These are phyloP conservation scores for Rhizopogon vesiculosus DNA, from an alignment of 768 basidiomycete genomes.

Conservation along the genomic window DNA sequence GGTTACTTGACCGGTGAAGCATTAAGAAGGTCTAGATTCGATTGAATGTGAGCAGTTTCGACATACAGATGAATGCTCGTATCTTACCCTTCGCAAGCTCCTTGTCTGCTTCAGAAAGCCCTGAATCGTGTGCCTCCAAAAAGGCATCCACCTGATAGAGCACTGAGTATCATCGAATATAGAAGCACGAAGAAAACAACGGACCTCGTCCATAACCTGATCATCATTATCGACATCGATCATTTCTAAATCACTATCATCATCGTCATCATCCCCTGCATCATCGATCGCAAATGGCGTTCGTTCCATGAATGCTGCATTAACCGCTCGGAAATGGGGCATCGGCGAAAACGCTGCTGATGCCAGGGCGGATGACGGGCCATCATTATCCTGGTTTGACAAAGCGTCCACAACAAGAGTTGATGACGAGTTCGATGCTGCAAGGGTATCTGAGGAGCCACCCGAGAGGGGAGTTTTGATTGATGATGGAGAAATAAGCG, in stretches of 20 bases:
- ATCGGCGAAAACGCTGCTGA: conserved; percentile 42
- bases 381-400: conserved; percentile 15
- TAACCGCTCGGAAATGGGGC: conserved; percentile 70
- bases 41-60: not conserved
- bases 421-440: conserved; percentile 36
- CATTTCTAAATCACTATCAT: conserved; percentile 53
- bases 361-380: conserved; percentile 20
- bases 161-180: not conserved
- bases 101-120: conserved; percentile 75
- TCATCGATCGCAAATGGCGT: conserved; percentile 98
- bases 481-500: conserved; percentile 64
- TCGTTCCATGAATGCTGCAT: conserved; percentile 83
- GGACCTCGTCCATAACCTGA: conserved; percentile 85
- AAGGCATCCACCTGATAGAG: conserved; percentile 77
- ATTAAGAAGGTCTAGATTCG: conserved; percentile 46
- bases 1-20: conserved; percentile 54
- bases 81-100: conserved; percentile 67
- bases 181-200: conserved; percentile 13
- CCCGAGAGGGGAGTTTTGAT: conserved; percentile 48
- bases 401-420: conserved; percentile 46
- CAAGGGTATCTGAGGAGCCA: conserved; percentile 25
- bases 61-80: not conserved
- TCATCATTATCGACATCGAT: conserved; percentile 64
- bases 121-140: conserved; percentile 89
- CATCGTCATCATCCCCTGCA: conserved; percentile 79